Evolutionary conservation across 2,329 filamentous ascomycete genomes (phyloP).

Genomic region (Colletotrichum tanaceti): DNA sequence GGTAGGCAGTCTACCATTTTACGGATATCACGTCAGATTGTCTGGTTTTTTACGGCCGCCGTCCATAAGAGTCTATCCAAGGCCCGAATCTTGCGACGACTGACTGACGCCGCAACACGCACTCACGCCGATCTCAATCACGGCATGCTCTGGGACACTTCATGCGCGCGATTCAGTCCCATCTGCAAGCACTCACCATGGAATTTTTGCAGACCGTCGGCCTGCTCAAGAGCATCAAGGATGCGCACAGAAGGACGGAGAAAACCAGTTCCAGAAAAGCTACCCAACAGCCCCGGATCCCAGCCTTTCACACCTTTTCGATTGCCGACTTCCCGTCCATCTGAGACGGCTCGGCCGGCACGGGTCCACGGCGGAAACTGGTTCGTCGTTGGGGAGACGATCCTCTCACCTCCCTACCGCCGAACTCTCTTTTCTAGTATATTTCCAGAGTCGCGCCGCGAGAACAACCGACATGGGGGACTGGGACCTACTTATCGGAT

Average conservation of each 20-base stretch:
- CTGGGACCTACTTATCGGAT: background rate
- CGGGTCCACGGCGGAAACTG: background rate
- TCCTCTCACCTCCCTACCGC: background rate
- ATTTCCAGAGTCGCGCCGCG: background rate
- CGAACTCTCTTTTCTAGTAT: background rate
- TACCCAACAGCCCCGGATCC: background rate
- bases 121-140: slow-evolving; percentile 4
- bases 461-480: background rate
- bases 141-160: background rate
- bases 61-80: too few species aligned
- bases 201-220: background rate
- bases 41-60: too few species aligned
- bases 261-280: background rate
- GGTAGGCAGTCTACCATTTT: background rate
- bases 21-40: too few species aligned
- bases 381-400: background rate
- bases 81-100: slow-evolving; percentile 11
- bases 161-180: slow-evolving; percentile 24
- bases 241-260: background rate
- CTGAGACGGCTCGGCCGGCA: slow-evolving; percentile 14
- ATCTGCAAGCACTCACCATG: background rate
- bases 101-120: background rate
- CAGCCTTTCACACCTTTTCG: background rate
- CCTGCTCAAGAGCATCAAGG: background rate
- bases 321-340: background rate